Evolutionary conservation across 1,139 yeast genomes (phyloP).

Genomic region (Groenewaldozyma sp.): DNA sequence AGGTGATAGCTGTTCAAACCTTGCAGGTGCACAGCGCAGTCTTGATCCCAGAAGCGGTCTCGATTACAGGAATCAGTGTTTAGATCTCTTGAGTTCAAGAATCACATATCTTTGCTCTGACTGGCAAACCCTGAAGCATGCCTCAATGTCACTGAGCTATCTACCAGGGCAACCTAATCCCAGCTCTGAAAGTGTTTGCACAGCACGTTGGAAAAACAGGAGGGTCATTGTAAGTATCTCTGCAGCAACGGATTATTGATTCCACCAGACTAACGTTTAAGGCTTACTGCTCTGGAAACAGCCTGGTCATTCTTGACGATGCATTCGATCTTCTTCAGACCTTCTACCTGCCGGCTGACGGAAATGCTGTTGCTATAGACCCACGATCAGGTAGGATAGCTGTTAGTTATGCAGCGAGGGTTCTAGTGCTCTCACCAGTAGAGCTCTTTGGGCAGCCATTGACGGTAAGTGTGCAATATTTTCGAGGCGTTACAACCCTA

Average conservation of each 20-base stretch:
- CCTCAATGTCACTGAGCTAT: slow-evolving; percentile 39
- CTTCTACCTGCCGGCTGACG: slow-evolving; percentile 58
- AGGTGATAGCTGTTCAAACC: no score
- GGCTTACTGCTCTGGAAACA: slow-evolving; percentile 84
- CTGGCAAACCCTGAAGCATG: no score
- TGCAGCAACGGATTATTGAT: neutral
- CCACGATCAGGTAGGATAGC: slow-evolving; percentile 40
- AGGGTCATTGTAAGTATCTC: slow-evolving; percentile 39
- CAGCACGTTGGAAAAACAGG: slow-evolving; percentile 59
- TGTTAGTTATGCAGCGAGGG: slow-evolving; percentile 33
- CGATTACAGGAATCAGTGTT: no score
- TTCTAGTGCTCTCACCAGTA: slow-evolving; percentile 21
- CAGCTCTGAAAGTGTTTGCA: slow-evolving; percentile 46
- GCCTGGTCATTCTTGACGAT: slow-evolving; percentile 55
- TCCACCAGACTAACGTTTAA: slow-evolving; percentile 9
- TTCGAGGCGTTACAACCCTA: slow-evolving; percentile 4
- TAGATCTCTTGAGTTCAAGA: no score
- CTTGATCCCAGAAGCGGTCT: no score
- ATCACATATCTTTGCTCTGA: no score
- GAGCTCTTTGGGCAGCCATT: slow-evolving; percentile 21
- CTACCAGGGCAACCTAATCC: slow-evolving; percentile 81
- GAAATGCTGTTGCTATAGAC: slow-evolving; percentile 57
- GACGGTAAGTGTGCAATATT: slow-evolving; percentile 11
- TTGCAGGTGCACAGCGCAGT: no score
- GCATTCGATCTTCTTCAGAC: slow-evolving; percentile 58